Evolutionary conservation across 2,329 filamentous ascomycete species (phyloP).

Genomic region (Pseudocercospora pini-densiflorae): DNA sequence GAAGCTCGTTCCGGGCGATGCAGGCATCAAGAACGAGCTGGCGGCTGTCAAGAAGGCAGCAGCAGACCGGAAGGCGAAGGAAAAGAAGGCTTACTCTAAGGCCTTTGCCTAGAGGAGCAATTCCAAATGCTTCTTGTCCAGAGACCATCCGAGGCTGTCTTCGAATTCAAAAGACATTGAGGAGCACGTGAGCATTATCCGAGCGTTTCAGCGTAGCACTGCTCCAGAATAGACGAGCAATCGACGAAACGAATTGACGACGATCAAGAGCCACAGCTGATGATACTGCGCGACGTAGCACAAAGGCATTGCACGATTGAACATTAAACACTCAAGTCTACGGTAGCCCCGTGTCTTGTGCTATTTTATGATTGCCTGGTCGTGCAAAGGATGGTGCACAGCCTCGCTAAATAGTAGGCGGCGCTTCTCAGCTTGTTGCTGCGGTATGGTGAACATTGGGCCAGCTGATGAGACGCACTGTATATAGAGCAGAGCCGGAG

Average conservation of each 20-base stretch:
- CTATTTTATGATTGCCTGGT: constrained; percentile 9
- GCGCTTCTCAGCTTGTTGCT: background rate
- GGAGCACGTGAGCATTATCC: constrained; percentile 1
- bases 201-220: constrained; percentile 12
- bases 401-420: background rate
- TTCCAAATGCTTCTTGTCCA: background rate
- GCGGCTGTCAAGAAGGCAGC: constrained; percentile 76
- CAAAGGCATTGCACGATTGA: background rate
- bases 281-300: constrained; percentile 4
- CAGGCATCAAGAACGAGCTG: constrained; percentile 75
- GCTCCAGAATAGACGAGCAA: constrained; percentile 14
- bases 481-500: background rate
- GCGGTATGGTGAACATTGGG: background rate
- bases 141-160: background rate
- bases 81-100: constrained; percentile 91
- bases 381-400: constrained; percentile 19
- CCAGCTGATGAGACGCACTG: background rate
- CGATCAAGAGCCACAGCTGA: background rate
- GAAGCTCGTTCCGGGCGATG: constrained; percentile 67
- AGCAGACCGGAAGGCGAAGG: constrained; percentile 76
- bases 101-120: constrained; percentile 64
- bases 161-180: background rate
- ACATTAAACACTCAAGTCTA: background rate
- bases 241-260: constrained; percentile 7
- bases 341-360: background rate